Evolutionary conservation across 148 eudicot genomes (phyloP), one percentile per base, ranked within the genome.

Genomic region (Camellia japonica): DNA sequence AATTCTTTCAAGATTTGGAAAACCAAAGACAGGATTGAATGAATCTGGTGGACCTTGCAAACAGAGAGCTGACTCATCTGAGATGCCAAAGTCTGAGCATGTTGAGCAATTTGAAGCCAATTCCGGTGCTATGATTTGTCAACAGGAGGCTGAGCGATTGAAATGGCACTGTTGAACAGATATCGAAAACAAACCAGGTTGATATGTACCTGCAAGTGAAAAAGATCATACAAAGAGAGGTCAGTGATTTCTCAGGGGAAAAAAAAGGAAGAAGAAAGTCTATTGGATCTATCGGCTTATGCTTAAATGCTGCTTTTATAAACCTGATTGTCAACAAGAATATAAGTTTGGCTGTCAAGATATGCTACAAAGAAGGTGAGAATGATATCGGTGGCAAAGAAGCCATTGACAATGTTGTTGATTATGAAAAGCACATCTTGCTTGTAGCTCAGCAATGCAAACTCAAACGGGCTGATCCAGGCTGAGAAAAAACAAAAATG

Each of bases 11-110:
- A 54, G 11, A 46, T 47, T 66, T 58, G 46, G 18, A n/a, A 75
- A 56, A 16, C 58, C 30, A 23, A 66, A 12, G 7, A 42, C 9
- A 49, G n/a, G 74, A 75, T 43, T 64, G 71, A 68, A 69, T n/a
- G 12, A 11, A 19, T 56, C 78, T 54, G 74, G 4, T 56, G 72
- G 65, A 95, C 99, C 99, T 92, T 80, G 95, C 95, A 84, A 96
- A 96, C 43, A 94, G 88, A 62, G 92, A 84, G 87, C 99, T 94
- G 84, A 96, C 99, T 86, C 98, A 80, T 61, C 95, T 86, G 73
- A 96, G 95, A 51, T 98, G 95, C 99, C 99, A 96, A 6, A 96
- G 87, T 63, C 99, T 81, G 43, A 96, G 97, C 97, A 93, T 92
- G 83, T 89, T 94, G 71, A 96, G 97, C 44, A 92, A 81, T 78